Base-by-base conservation (phyloP, 1,139 yeast genomes). In the Oligophagozyma castellii region DNA sequence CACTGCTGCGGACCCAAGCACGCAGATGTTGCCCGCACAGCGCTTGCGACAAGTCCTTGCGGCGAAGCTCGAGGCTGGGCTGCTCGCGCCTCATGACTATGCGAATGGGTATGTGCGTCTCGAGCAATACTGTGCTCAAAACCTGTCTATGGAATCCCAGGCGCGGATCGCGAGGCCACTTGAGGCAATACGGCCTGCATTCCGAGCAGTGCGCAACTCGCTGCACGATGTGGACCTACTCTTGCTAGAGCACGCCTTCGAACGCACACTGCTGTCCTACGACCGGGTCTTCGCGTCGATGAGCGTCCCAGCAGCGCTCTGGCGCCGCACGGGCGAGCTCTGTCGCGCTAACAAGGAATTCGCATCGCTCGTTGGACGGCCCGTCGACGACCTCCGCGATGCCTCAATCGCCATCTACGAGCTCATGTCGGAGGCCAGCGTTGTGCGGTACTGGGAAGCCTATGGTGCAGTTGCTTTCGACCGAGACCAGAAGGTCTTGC, bases 361-460 rank as follows among this genome's bases (percentile, higher is more conserved):
- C 66, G 98, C 96, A 0, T 80, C 92, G 3, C 57, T 89, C 37
- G 95, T 86, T 1, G 95, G 86, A n/a, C 93, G 83, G 8, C 70
- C 74, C 25, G 83, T 92, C 2, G 95, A 86, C 48, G 95, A 84
- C 49, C 60, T 89, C 46, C 74, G 92, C 40, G 95, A 89, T 51
- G 96, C 96, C 12, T 80, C 78, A 45, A 58, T 84, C 42, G 93
- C 96, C 2, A 83, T 89, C 26, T 86, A 86, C 53, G 96, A 89
- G 56, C 60, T 89, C 37, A 80, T 89, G 95, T 77, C 89, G 35
- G 96, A 86, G 51, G 95, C 86, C 46, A 79, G 94, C 48, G 93
- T 95, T 5, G 96, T 89, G n/a, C 84, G 83, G 44, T 86, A 84
- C 50, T 89, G 96, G 96, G 96, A 89, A 51, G 86, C 86, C 53